Evolutionary conservation across 2,329 filamentous ascomycete species (phyloP), one percentile per base, ranked within the genome.

Genomic region (Phialophora expanda): DNA sequence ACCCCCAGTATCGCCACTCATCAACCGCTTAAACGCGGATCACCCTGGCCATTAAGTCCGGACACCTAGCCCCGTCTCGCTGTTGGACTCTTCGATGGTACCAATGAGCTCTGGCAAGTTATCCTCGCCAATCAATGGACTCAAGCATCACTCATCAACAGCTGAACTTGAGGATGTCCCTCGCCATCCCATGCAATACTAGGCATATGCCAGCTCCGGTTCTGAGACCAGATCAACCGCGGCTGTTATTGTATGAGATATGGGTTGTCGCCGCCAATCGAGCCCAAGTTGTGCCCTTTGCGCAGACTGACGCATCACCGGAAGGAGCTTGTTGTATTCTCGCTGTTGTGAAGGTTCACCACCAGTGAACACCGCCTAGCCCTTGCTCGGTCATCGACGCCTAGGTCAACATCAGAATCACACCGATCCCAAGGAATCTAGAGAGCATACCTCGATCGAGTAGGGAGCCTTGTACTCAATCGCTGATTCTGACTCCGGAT

Each of bases 341-440:
- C 26, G 22, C 48, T 26, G 8, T 51, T 51, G 12, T 26, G 22
- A 26, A 17, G 4, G 5, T 22, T 51, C 48, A 54, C 24, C 22
- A 51, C 80, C 80, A 82, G n/a, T 76, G 75, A 24, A 78, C 75
- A 30, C 78, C 78, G 9, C 80, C 80, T 53, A 82, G 71, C 41
- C 80, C 80, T 26, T 77, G 77, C 75, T 81, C 79, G 64, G 78
- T 76, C 79, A 82, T 82, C 17, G 79, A 81, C 50, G 78, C 80
- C 79, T 81, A 30, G 12, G 3, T 11, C 62, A 30, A 65, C 50
- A 28, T 67, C 70, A 68, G 72, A 38, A n/a, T 71, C 22, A 58
- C 51, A 17, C 28, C 7, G n/a, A 28, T 20, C 9, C 41, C 44
- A 44, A 54, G 14, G 9, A 12, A 7, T n/a, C 2, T 28, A 6